Percentiles rank a stretch among this genome's conserved stretches.
Evolutionary conservation across 371 early-diverging fungal genomes (phyloP).

Genomic region (Phascolomyces articulosus): DNA sequence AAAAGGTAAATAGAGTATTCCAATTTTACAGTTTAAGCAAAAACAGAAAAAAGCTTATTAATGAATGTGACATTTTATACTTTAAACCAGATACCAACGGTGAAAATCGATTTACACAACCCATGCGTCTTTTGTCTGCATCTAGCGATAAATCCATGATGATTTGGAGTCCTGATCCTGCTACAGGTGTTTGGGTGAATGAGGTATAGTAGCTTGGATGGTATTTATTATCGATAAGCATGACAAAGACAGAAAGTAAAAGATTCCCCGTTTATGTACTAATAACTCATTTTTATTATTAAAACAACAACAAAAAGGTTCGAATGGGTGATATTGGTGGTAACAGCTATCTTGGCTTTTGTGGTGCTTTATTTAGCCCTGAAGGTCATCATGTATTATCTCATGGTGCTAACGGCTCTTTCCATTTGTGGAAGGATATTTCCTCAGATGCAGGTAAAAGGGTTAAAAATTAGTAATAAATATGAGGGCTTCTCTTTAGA

Average conservation of each 20-base stretch:
- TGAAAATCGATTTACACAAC: constrained; percentile 54
- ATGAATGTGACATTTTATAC: neutral
- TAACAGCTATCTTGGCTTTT: constrained; percentile 75
- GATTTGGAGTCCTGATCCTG: constrained; percentile 86
- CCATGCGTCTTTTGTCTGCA: constrained; percentile 80
- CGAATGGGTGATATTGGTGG: constrained; percentile 95
- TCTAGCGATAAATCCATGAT: constrained; percentile 94
- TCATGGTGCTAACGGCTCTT: constrained; percentile 86
- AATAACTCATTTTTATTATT: too few relatives aligned
- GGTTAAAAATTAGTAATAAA: neutral
- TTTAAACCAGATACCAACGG: constrained; percentile 8
- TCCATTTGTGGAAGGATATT: constrained; percentile 82
- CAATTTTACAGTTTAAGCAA: too few relatives aligned
- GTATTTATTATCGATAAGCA: too few relatives aligned
- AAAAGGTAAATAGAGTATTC: constrained; percentile 14
- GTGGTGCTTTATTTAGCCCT: constrained; percentile 76
- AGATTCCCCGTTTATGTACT: too few relatives aligned
- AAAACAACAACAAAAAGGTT: too few relatives aligned
- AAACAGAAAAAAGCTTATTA: neutral
- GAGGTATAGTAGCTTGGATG: too few relatives aligned
- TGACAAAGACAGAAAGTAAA: too few relatives aligned
- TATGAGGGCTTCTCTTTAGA: neutral
- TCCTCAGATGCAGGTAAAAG: constrained; percentile 43
- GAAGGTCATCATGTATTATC: constrained; percentile 73
- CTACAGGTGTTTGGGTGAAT: constrained; percentile 87